Evolutionary conservation across 768 basidiomycete genomes (phyloP), one percentile per base, ranked within the genome.

Genomic region (Hydnum rufescens): DNA sequence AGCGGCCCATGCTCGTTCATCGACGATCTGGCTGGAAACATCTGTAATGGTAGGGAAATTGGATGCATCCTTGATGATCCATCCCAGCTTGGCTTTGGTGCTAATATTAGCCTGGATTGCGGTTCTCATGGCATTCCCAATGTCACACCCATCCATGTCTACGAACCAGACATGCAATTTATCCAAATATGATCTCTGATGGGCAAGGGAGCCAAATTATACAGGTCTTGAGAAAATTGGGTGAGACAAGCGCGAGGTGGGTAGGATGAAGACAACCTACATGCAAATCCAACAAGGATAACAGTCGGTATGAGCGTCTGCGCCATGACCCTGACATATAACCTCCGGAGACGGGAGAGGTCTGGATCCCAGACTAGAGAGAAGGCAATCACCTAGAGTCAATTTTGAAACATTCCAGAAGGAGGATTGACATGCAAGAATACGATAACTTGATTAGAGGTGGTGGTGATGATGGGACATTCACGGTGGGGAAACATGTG

Each of bases 1-100:
- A n/a, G n/a, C n/a, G n/a, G n/a, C 65, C 71, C 71, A 73, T 1
- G 61, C 62, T 2, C 63, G 59, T 43, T 71, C 66, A 19, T 70
- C 56, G 3, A 68, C 55, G 3, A 73, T 57, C 32, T 64, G 61
- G 5, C 64, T 16, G 8, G 59, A 61, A 39, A 71, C 59, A 42
- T 60, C 59, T 3, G 61, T 55, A 48, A 64, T 58, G 16, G 59
- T 61, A 0, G 65, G 59, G 32, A 60, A 61, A 5, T 60, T 54
- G 2, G 59, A 53, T 0, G 59, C 53, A 1, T 58, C 55, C n/a
- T n/a, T n/a, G n/a, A n/a, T n/a, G n/a, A n/a, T n/a, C n/a, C n/a
- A n/a, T n/a, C n/a, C n/a, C n/a, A n/a, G n/a, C n/a, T n/a, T n/a
- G n/a, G n/a, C n/a, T n/a, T n/a, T n/a, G n/a, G n/a, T n/a, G n/a